Evolutionary conservation across 371 early-diverging fungal species (phyloP).

Genomic region (Rhizomucor pusillus): DNA sequence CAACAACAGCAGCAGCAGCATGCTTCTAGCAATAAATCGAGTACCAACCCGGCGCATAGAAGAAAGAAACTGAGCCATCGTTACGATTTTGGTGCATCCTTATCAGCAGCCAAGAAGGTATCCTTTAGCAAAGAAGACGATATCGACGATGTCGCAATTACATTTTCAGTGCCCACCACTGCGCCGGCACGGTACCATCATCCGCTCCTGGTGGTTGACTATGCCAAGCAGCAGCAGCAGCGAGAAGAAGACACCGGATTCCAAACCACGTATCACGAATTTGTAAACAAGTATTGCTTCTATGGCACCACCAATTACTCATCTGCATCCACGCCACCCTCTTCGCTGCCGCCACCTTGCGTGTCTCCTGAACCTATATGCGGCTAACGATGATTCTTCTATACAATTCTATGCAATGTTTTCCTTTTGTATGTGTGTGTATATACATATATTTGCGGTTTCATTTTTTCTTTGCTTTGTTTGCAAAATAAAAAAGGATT

Average conservation of each 20-base stretch:
- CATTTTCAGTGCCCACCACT: neutral
- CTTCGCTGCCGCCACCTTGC: slow-evolving; percentile 2
- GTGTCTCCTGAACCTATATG: slow-evolving; percentile 14
- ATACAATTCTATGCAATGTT: neutral
- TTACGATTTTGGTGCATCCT: slow-evolving; percentile 42
- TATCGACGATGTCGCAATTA: too few species aligned
- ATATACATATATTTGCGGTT: neutral
- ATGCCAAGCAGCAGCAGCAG: slow-evolving; percentile 2
- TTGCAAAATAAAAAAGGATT: neutral
- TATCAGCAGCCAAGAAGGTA: slow-evolving; percentile 27
- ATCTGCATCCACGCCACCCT: neutral
- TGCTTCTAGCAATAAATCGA: neutral
- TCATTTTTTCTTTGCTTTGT: neutral
- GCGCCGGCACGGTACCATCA: neutral
- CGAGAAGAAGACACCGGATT: slow-evolving; percentile 4
- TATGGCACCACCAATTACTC: slow-evolving; percentile 24
- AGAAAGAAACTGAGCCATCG: slow-evolving; percentile 33
- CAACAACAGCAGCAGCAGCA: neutral
- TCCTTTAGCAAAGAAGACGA: neutral
- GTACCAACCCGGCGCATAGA: neutral
- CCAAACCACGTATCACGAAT: slow-evolving; percentile 39
- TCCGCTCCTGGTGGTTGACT: neutral
- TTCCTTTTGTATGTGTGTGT: neutral
- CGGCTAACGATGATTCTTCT: slow-evolving; percentile 5
- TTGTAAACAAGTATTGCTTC: slow-evolving; percentile 63